phyloP scores from a whole-genome alignment of 106 monocot species.

The Apostasia shenzhenica region DNA sequence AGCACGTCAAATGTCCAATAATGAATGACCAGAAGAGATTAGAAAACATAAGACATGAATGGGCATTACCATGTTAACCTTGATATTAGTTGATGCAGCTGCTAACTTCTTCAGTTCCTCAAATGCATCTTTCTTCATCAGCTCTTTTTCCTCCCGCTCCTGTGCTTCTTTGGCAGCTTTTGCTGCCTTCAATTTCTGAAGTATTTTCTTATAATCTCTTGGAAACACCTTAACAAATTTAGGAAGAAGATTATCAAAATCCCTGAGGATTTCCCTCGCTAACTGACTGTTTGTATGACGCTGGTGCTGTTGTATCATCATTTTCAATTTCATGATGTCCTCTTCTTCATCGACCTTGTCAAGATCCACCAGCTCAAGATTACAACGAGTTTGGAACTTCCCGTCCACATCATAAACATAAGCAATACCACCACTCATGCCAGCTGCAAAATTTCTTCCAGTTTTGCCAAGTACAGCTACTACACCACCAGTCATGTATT shows the following conservation, averaged over 20 bases:
- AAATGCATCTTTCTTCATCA: slow-evolving; percentile 68
- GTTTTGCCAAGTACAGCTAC: slow-evolving; percentile 90
- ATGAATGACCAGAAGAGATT: no score
- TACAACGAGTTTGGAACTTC: slow-evolving; percentile 64
- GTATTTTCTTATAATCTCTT: slow-evolving; percentile 85
- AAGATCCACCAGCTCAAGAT: slow-evolving; percentile 77
- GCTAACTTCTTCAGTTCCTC: slow-evolving; percentile 62
- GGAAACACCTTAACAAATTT: slow-evolving; percentile 97
- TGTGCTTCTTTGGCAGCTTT: slow-evolving; percentile 59
- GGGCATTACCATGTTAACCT: slow-evolving; percentile 21
- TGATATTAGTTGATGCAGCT: slow-evolving; percentile 21
- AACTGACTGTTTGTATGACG: slow-evolving; percentile 66
- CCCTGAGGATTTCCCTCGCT: slow-evolving; percentile 60
- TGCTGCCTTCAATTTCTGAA: slow-evolving; percentile 60
- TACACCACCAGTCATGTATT: slow-evolving; percentile 97
- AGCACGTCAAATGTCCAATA: no score
- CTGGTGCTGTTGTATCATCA: slow-evolving; percentile 98
- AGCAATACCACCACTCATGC: slow-evolving; percentile 98
- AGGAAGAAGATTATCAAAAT: slow-evolving; percentile 58
- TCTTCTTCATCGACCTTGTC: slow-evolving; percentile 85
- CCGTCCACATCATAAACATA: slow-evolving; percentile 83
- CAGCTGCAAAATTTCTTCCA: slow-evolving; percentile 97
- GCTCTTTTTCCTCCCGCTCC: slow-evolving; percentile 45
- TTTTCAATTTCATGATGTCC: slow-evolving; percentile 66
- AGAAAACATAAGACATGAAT: background rate